A percentile compares a stretch with the other conserved stretches of the same genome.
Evolutionary conservation across 441 rosid genomes (phyloP).

Genomic region (Francoa sonchifolia): DNA sequence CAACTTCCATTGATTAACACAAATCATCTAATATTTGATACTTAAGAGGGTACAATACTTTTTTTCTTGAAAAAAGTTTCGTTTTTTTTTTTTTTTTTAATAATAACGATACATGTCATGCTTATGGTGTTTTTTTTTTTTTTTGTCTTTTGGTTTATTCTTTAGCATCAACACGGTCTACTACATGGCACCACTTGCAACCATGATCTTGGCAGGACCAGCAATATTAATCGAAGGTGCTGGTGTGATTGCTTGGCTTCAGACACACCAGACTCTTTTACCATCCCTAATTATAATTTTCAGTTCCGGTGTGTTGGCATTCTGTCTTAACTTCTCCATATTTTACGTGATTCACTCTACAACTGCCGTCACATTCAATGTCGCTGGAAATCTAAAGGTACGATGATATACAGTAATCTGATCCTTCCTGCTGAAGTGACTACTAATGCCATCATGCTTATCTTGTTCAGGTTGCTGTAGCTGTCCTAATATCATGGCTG

Average conservation of each 20-base stretch:
- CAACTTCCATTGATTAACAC: too few relatives aligned
- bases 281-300: slow-evolving; percentile 67
- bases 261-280: slow-evolving; percentile 35
- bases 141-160: slow-evolving; percentile 6
- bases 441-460: neutral
- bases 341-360: slow-evolving; percentile 99
- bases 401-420: slow-evolving; percentile 8
- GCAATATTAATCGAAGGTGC: slow-evolving; percentile 80
- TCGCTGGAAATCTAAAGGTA: slow-evolving; percentile 98
- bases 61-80: too few relatives aligned
- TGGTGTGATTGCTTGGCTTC: slow-evolving; percentile 71
- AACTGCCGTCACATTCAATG: slow-evolving; percentile 96
- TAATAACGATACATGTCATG: too few relatives aligned
- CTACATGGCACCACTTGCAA: slow-evolving; percentile 98
- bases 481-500: slow-evolving; percentile 85
- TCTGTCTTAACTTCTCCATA: slow-evolving; percentile 96
- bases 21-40: too few relatives aligned
- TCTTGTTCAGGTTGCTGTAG: slow-evolving; percentile 70
- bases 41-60: too few relatives aligned
- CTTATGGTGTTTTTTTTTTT: neutral
- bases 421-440: neutral
- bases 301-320: slow-evolving; percentile 85
- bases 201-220: slow-evolving; percentile 81
- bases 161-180: slow-evolving; percentile 88
- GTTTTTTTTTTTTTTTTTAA: too few relatives aligned